phyloP scores from a whole-genome alignment of 2,329 filamentous ascomycete genomes.

The Teratosphaeria pseudoeucalypti region DNA sequence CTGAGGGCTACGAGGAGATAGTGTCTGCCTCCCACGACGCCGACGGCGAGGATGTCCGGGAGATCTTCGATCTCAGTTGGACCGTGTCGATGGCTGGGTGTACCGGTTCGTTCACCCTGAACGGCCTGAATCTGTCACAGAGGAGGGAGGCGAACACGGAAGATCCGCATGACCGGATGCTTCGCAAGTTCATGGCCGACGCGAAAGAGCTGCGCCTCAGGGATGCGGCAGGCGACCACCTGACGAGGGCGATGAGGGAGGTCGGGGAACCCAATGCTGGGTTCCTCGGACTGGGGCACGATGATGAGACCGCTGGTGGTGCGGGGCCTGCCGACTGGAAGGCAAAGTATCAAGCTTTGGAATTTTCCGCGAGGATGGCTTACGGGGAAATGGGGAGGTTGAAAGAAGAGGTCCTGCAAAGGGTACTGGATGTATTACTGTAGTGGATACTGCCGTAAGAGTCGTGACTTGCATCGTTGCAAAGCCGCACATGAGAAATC shows the following conservation, averaged over 20 bases:
- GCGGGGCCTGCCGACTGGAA: conserved; percentile 21
- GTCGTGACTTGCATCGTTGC: neutral
- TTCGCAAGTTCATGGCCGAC: conserved; percentile 7
- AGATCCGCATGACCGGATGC: conserved; percentile 14
- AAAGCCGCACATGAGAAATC: neutral
- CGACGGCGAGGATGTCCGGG: conserved; percentile 28
- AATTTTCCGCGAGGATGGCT: conserved; percentile 21
- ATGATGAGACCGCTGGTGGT: conserved; percentile 7
- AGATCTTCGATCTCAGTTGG: conserved; percentile 37
- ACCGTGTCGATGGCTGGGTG: conserved; percentile 31
- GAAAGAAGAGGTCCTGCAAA: conserved; percentile 19
- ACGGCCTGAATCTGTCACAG: conserved; percentile 24
- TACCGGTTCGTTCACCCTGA: conserved; percentile 33
- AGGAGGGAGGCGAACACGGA: neutral
- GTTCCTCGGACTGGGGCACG: neutral
- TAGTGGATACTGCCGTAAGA: neutral
- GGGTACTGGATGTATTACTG: conserved; percentile 19
- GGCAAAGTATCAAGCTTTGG: conserved; percentile 19
- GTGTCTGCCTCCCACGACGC: conserved; percentile 27
- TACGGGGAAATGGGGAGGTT: conserved; percentile 23
- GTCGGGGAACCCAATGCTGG: conserved; percentile 2
- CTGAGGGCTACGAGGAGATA: conserved; percentile 26
- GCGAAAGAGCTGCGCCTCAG: conserved; percentile 5
- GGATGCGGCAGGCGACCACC: neutral
- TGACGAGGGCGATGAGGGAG: conserved; percentile 10